A percentile compares a stretch with the other conserved stretches of the same genome.
Evolutionary conservation across 306 rosid species (phyloP).

Genomic region (Alnus glutinosa): DNA sequence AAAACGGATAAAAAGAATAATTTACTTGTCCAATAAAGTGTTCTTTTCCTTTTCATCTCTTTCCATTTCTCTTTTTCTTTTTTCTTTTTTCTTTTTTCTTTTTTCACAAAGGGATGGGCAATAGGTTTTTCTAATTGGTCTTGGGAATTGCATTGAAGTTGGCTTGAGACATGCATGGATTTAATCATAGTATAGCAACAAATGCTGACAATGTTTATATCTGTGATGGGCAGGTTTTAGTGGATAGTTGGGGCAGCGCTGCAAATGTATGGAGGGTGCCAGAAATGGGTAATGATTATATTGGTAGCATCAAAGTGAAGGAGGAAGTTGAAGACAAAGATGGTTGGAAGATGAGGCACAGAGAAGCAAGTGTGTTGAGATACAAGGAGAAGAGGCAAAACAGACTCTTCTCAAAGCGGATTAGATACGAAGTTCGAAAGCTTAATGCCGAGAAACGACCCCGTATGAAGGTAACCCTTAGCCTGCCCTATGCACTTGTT

Average conservation of each 20-base stretch:
- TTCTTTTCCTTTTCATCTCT: background rate
- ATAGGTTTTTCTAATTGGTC: background rate
- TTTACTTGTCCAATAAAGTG: background rate
- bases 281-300: conserved; percentile 27
- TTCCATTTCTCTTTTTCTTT: too few relatives aligned
- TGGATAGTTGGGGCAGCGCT: conserved; percentile 48
- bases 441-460: conserved; percentile 92
- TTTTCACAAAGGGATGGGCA: background rate
- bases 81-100: too few relatives aligned
- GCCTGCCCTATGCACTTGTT: background rate
- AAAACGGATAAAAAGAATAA: too few relatives aligned
- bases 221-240: conserved; percentile 28
- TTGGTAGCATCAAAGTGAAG: conserved; percentile 18
- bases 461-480: conserved; percentile 69
- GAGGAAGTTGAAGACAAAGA: conserved; percentile 35
- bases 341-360: conserved; percentile 50
- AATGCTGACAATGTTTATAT: background rate
- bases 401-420: conserved; percentile 75
- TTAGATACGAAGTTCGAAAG: conserved; percentile 88
- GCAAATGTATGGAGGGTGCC: conserved; percentile 65
- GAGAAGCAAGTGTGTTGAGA: conserved; percentile 86
- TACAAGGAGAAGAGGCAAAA: conserved; percentile 84
- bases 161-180: background rate
- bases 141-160: conserved; percentile 7
- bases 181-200: background rate